Percentiles rank a stretch among this genome's conserved stretches.
Evolutionary conservation across 2,329 filamentous ascomycete species (phyloP).

Genomic region (Thielaviopsis euricoi): DNA sequence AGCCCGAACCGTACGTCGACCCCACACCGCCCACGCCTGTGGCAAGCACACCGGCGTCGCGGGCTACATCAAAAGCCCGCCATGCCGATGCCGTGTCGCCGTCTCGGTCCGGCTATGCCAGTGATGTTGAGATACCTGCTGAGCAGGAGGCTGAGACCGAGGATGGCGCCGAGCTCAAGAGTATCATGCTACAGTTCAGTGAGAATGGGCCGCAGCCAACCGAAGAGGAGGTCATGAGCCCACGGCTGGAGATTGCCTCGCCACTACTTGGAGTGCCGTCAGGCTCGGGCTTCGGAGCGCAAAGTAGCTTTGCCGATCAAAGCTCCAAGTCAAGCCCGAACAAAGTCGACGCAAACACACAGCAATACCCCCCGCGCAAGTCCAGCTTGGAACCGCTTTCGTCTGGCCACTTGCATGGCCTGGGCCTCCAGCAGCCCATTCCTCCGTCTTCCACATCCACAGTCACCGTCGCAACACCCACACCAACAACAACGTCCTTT

Average conservation of each 20-base stretch:
- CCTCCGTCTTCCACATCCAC: background rate
- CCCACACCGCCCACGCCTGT: conserved; percentile 41
- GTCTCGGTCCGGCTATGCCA: conserved; percentile 35
- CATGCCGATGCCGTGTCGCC: conserved; percentile 29
- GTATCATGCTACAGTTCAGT: conserved; percentile 92
- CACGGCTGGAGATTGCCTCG: conserved; percentile 65
- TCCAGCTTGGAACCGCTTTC: conserved; percentile 69
- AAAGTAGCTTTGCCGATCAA: background rate
- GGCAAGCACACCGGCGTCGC: conserved; percentile 38
- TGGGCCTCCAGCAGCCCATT: conserved; percentile 14
- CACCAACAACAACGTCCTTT: conserved; percentile 21
- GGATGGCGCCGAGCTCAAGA: conserved; percentile 78
- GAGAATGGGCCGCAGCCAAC: conserved; percentile 54
- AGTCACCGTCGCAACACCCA: conserved; percentile 22
- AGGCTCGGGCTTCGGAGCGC: conserved; percentile 1
- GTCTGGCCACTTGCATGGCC: conserved; percentile 30
- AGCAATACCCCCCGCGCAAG: conserved; percentile 60
- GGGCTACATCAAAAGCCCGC: conserved; percentile 37
- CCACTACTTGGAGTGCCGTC: conserved; percentile 52
- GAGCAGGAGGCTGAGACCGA: conserved; percentile 37
- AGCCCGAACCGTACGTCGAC: conserved; percentile 34
- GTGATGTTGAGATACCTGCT: conserved; percentile 28
- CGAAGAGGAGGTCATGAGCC: conserved; percentile 81
- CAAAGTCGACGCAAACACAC: background rate
- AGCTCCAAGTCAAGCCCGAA: background rate